phyloP scores from a whole-genome alignment of 164 flowering plant species.

The Piper betle region DNA sequence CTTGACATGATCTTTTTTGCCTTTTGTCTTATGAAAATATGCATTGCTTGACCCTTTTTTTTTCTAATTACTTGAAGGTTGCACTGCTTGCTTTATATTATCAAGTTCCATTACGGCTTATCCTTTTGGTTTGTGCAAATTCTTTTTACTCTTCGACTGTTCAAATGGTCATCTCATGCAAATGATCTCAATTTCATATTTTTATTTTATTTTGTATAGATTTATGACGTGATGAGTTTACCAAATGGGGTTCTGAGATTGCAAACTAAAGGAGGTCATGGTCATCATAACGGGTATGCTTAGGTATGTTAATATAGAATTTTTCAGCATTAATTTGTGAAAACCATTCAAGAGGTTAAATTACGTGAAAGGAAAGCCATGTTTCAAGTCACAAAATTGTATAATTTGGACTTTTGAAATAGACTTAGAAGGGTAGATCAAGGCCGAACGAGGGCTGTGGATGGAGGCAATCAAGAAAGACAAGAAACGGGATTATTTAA shows the following conservation, averaged over 20 bases:
- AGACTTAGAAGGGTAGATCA: background rate
- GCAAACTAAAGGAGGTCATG: conserved; percentile 93
- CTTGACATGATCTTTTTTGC: background rate
- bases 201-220: conserved; percentile 17
- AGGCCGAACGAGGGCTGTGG: background rate
- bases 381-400: too few relatives aligned
- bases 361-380: too few relatives aligned
- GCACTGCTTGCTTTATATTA: conserved; percentile 94
- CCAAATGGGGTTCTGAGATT: conserved; percentile 91
- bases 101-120: conserved; percentile 87
- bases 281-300: conserved; percentile 85
- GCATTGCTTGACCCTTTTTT: background rate
- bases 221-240: conserved; percentile 89
- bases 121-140: conserved; percentile 47
- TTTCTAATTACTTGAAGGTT: conserved; percentile 39
- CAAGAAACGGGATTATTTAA: too few relatives aligned
- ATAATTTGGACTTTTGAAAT: too few relatives aligned
- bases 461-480: too few relatives aligned
- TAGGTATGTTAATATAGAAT: background rate
- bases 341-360: too few relatives aligned
- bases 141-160: background rate
- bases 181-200: background rate
- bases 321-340: background rate
- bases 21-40: too few relatives aligned
- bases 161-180: background rate